A percentile compares a stretch with the other conserved stretches of the same genome.
phyloP scores from a whole-genome alignment of 176 grass and related monocot species.

The Oryza officinalis region DNA sequence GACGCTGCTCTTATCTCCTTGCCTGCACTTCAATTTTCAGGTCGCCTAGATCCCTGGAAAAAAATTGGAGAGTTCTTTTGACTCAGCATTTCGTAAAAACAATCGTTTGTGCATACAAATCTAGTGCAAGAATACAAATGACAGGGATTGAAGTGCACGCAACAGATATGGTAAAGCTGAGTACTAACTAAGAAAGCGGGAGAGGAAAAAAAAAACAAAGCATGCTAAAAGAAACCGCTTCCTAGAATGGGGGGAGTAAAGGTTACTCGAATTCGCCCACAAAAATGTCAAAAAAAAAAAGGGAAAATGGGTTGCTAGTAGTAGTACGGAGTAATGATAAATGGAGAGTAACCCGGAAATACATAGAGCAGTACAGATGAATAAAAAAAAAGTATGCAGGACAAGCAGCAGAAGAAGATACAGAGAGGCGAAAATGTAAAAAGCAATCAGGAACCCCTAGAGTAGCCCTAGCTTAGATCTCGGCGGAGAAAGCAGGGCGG shows the following conservation, averaged over 20 bases:
- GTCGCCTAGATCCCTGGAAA: conserved; percentile 2
- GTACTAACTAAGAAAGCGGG: neutral
- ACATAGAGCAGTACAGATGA: neutral
- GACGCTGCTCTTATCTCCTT: conserved; percentile 15
- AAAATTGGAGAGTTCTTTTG: neutral
- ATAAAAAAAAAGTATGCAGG: neutral
- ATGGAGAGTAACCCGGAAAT: neutral
- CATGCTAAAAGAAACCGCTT: neutral
- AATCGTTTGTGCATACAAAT: conserved; percentile 4
- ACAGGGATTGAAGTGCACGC: conserved; percentile 26
- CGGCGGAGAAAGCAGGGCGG: neutral
- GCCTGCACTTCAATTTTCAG: neutral
- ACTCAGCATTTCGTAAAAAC: neutral
- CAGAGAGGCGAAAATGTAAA: neutral
- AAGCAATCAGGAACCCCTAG: neutral
- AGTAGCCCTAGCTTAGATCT: conserved; percentile 11
- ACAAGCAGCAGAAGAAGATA: neutral
- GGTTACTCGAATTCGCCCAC: neutral
- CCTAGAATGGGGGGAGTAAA: conserved; percentile 17
- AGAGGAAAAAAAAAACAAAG: neutral
- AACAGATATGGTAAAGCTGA: neutral
- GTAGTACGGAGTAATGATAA: neutral
- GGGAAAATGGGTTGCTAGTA: too few species aligned
- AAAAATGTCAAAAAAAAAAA: neutral
- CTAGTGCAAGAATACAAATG: conserved; percentile 16